phyloP scores from a whole-genome alignment of 345 rosid species.

The Citrus mangshanensis region DNA sequence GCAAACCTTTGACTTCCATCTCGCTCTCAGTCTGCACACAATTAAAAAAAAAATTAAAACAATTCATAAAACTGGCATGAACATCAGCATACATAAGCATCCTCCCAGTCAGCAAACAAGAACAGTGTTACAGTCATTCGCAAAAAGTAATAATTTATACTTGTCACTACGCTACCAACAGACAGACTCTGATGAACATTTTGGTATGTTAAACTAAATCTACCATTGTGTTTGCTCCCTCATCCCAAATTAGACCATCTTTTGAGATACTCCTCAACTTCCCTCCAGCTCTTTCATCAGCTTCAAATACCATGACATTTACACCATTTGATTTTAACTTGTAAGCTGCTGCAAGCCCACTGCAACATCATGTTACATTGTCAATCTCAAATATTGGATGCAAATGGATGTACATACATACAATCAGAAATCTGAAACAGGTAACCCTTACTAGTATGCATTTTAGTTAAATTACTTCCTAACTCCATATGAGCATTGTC shows the following conservation, averaged over 20 bases:
- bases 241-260: conserved; percentile 78
- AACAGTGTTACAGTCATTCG: neutral
- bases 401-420: neutral
- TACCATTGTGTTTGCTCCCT: conserved; percentile 98
- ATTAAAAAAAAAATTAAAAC: neutral
- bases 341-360: conserved; percentile 94
- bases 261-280: conserved; percentile 64
- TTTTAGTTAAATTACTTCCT: neutral
- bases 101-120: neutral
- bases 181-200: neutral
- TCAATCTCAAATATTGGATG: neutral
- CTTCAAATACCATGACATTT: conserved; percentile 77
- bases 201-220: neutral
- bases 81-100: neutral
- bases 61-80: neutral
- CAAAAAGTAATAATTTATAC: neutral
- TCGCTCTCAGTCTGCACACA: conserved; percentile 77
- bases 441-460: neutral
- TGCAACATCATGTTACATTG: conserved; percentile 17
- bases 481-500: neutral
- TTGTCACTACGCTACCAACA: neutral
- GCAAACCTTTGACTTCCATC: conserved; percentile 61
- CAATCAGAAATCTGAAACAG: conserved; percentile 1
- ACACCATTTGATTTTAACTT: conserved; percentile 77
- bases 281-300: conserved; percentile 86